phyloP scores from a whole-genome alignment of 495 filamentous ascomycete genomes.

The Penicillium argentinense region DNA sequence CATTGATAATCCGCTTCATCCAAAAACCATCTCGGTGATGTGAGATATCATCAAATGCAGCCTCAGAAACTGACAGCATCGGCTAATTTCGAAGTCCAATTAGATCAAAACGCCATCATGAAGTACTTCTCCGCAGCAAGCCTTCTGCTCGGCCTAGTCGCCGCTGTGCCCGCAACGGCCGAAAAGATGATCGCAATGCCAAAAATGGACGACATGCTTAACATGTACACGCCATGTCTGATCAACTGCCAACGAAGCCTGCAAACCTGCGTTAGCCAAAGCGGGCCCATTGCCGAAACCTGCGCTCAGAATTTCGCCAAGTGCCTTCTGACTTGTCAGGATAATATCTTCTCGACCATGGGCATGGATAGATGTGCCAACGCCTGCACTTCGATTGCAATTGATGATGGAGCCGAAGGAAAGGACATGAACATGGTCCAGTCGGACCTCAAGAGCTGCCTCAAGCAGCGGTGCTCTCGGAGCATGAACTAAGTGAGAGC shows the following conservation, averaged over 20 bases:
- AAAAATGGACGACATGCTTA: neutral
- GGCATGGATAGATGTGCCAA: neutral
- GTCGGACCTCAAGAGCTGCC: neutral
- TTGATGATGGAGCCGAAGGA: neutral
- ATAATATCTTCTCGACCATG: neutral
- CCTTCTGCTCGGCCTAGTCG: neutral
- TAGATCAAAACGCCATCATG: too few species aligned
- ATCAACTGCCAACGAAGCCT: too few species aligned
- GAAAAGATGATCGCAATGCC: neutral
- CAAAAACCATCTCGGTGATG: too few species aligned
- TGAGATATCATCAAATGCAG: too few species aligned
- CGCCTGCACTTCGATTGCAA: neutral
- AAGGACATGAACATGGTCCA: neutral
- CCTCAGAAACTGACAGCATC: too few species aligned
- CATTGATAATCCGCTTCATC: too few species aligned
- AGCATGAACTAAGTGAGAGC: too few species aligned
- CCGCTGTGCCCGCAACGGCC: neutral
- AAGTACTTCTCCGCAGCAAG: neutral
- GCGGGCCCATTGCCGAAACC: too few species aligned
- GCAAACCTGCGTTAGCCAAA: too few species aligned
- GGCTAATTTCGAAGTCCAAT: too few species aligned
- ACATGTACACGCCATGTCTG: neutral
- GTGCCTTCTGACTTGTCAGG: neutral
- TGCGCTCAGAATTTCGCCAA: neutral
- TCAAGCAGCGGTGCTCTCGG: too few species aligned